A percentile compares a stretch with the other conserved stretches of the same genome.
Evolutionary conservation across 805 yeast genomes (phyloP).

Genomic region (Yarrowia yakushimensis): DNA sequence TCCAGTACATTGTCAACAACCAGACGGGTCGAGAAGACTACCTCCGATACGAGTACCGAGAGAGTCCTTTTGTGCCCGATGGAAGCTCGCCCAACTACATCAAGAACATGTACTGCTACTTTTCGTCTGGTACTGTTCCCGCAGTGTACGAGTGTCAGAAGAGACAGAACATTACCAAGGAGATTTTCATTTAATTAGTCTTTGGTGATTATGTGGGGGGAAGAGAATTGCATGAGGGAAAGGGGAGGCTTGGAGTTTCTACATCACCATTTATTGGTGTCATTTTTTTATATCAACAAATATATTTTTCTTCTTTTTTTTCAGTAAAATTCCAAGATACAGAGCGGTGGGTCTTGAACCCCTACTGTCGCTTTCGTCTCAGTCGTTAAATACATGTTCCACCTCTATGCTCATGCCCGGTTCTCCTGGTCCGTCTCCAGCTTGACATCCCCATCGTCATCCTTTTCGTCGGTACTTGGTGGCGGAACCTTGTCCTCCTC

Average conservation of each 20-base stretch:
- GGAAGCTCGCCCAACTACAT: constrained; percentile 43
- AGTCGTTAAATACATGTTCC: constrained; percentile 14
- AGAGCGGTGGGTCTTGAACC: background rate
- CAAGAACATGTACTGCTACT: constrained; percentile 42
- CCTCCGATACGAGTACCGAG: constrained; percentile 48
- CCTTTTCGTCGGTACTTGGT: constrained; percentile 11
- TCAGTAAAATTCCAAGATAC: background rate
- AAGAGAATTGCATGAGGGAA: background rate
- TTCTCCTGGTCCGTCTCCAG: constrained; percentile 23
- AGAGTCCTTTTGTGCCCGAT: constrained; percentile 51
- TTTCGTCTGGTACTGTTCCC: constrained; percentile 34
- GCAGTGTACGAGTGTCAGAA: constrained; percentile 31
- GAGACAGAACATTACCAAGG: constrained; percentile 25
- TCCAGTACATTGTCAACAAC: background rate
- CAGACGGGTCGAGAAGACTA: constrained; percentile 45
- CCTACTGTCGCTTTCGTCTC: background rate
- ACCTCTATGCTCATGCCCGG: constrained; percentile 13
- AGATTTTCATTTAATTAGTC: constrained; percentile 1
- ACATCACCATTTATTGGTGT: too few relatives aligned
- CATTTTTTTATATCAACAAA: background rate
- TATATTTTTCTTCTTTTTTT: background rate
- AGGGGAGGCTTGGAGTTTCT: background rate
- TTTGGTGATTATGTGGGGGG: background rate
- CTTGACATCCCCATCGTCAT: constrained; percentile 17
- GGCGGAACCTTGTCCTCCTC: constrained; percentile 41